Evolutionary conservation across 2,329 filamentous ascomycete species (phyloP).

Genomic region (Nemania abortiva): DNA sequence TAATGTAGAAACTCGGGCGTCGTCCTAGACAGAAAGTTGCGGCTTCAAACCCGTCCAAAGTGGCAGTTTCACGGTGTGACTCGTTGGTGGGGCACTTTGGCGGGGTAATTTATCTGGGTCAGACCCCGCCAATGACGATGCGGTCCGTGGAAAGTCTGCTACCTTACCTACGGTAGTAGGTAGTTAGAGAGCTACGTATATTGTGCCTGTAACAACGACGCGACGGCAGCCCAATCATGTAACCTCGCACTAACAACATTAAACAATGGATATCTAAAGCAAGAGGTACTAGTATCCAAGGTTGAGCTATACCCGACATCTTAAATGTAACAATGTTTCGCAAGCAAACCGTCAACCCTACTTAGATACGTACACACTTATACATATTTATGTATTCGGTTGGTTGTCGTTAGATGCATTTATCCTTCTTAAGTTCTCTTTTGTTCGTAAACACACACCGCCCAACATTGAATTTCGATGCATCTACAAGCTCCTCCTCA

Average conservation of each 20-base stretch:
- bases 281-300: too few relatives aligned
- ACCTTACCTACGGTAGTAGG: neutral
- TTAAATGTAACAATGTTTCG: neutral
- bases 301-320: too few relatives aligned
- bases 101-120: neutral
- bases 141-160: neutral
- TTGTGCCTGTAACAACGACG: neutral
- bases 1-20: neutral
- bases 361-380: neutral
- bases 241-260: neutral
- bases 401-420: too few relatives aligned
- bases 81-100: conserved; percentile 1
- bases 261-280: too few relatives aligned
- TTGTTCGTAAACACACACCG: neutral
- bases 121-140: conserved; percentile 35
- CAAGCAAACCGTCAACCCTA: too few relatives aligned
- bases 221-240: neutral
- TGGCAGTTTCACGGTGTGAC: neutral
- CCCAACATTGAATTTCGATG: conserved; percentile 34
- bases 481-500: conserved; percentile 33
- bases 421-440: neutral
- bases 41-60: neutral
- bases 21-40: neutral
- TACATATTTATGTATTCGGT: neutral
- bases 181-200: neutral